Percentiles rank a stretch among this genome's conserved stretches.
These are phyloP conservation scores for Atractiella rhizophila DNA, from an alignment of 768 basidiomycete species.

Conservation along the genomic window DNA sequence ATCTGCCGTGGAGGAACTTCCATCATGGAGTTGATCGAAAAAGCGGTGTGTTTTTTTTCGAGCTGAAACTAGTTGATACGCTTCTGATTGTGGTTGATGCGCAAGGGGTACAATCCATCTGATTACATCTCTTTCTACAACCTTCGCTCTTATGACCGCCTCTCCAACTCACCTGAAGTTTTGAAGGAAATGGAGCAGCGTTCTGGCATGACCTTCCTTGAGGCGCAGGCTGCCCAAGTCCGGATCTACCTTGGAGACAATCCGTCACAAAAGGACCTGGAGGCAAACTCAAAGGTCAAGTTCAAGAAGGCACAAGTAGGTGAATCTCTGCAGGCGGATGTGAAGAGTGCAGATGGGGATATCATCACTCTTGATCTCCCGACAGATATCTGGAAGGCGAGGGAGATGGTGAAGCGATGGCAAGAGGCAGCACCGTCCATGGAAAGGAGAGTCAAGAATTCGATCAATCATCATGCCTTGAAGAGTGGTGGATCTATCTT, in stretches of 20 bases:
- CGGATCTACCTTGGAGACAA: constrained; percentile 19
- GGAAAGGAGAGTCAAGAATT: constrained; percentile 43
- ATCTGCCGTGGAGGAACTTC: constrained; percentile 24
- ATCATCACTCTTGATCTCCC: constrained; percentile 46
- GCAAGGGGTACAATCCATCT: constrained; percentile 15
- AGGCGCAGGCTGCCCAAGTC: constrained; percentile 59
- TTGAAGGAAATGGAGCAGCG: constrained; percentile 45
- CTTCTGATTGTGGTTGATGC: not conserved
- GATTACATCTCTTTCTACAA: constrained; percentile 83
- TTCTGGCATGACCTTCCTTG: constrained; percentile 52
- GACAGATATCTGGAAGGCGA: constrained; percentile 38
- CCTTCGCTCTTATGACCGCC: constrained; percentile 52
- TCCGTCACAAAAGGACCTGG: constrained; percentile 1
- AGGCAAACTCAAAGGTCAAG: not conserved
- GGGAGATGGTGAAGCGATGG: constrained; percentile 41
- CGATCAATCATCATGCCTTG: constrained; percentile 56
- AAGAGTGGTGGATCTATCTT: constrained; percentile 33
- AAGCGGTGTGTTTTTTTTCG: too few species aligned
- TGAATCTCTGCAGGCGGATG: constrained; percentile 37
- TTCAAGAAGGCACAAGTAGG: constrained; percentile 6
- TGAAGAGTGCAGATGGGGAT: constrained; percentile 25
- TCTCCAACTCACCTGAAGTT: constrained; percentile 19
- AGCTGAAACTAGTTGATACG: not conserved
- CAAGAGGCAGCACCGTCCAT: constrained; percentile 40
- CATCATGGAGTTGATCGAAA: constrained; percentile 5